Evolutionary conservation across 108 stramenopile species (phyloP).

Genomic region (Skeletonema marinoi): DNA sequence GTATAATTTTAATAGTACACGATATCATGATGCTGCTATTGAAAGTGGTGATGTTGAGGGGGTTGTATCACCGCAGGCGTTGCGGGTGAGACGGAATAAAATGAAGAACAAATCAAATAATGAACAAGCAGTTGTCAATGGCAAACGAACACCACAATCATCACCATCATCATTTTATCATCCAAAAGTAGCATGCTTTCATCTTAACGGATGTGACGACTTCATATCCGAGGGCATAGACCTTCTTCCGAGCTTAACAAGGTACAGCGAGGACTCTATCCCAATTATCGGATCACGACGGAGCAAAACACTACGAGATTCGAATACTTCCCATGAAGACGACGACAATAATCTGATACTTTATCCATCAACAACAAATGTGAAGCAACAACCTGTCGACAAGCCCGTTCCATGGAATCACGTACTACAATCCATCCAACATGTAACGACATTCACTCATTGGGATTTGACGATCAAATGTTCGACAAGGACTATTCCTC

Average conservation of each 20-base stretch:
- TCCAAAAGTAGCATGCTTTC: neutral
- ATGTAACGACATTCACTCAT: conserved; percentile 6
- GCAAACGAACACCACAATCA: neutral
- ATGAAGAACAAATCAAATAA: neutral
- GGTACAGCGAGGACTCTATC: too few species aligned
- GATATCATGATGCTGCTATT: neutral
- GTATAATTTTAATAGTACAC: neutral
- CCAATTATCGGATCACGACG: neutral
- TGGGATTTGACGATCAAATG: neutral
- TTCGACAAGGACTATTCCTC: neutral
- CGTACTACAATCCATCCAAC: neutral
- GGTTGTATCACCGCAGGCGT: neutral
- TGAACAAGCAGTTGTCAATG: neutral
- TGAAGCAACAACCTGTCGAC: neutral
- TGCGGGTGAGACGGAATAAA: neutral
- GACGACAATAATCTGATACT: neutral
- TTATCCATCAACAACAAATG: neutral
- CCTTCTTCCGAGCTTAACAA: too few species aligned
- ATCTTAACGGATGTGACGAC: neutral
- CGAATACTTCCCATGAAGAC: neutral
- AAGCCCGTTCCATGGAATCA: neutral
- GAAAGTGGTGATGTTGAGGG: too few species aligned
- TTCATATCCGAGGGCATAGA: neutral
- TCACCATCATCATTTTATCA: neutral
- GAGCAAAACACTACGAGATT: neutral